Evolutionary conservation across 2,329 filamentous ascomycete species (phyloP).

Genomic region (Penicillium brevicompactum): DNA sequence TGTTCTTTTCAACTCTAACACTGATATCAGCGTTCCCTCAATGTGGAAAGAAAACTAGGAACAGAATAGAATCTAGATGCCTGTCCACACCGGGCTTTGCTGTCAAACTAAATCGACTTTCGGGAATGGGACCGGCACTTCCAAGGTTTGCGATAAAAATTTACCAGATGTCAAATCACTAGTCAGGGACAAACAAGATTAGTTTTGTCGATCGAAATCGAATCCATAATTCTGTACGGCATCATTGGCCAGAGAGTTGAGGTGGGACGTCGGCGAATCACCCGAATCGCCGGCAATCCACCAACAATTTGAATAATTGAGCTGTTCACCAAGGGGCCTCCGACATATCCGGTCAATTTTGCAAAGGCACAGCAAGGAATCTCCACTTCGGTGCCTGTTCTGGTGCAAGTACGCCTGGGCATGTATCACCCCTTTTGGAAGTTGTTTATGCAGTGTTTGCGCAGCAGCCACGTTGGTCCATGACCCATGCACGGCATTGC

Average conservation of each 20-base stretch:
- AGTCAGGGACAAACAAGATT: too few species aligned
- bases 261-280: not conserved
- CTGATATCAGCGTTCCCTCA: slow-evolving; percentile 14
- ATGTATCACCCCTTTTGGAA: too few species aligned
- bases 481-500: too few species aligned
- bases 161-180: too few species aligned
- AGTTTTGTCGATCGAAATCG: too few species aligned
- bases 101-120: not conserved
- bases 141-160: too few species aligned
- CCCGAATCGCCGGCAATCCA: not conserved
- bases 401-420: too few species aligned
- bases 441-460: too few species aligned
- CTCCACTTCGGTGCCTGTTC: not conserved
- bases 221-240: too few species aligned
- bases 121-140: too few species aligned
- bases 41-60: slow-evolving; percentile 20
- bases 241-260: too few species aligned
- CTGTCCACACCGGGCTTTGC: not conserved
- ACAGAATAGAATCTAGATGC: not conserved
- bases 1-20: not conserved
- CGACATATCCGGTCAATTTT: not conserved
- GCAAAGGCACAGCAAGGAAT: not conserved
- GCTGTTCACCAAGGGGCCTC: not conserved
- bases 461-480: too few species aligned
- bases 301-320: not conserved